Base-by-base conservation (phyloP, 192 early-diverging fungal genomes). In the Coemansia sp. region DNA sequence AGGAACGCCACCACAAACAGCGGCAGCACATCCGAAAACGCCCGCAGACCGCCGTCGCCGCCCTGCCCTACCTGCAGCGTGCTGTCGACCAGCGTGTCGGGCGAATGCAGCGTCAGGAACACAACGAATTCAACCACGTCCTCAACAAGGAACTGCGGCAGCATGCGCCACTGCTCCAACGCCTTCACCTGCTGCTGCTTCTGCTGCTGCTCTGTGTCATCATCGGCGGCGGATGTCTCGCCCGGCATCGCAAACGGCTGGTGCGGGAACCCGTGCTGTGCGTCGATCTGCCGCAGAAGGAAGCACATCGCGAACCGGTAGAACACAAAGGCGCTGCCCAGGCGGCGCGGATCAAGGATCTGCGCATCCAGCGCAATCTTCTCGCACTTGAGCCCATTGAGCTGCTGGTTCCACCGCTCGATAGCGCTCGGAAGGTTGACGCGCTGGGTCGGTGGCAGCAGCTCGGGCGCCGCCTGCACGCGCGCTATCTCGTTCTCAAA, bases 101-200 rank as follows among this genome's bases (percentile, higher is more conserved):
- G 74, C 42, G 55, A 59, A 44, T 77, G 42, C 59, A 58, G 47
- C 2, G 60, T 53, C 11, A 60, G 47, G 27, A 77, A 82, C 38
- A 83, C 72, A 1, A 74, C 27, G 14, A 72, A 68, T 47, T 80
- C 84, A 34, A 89, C 82, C 45, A 92, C 83, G 66, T 98, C 97
- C 66, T 96, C 94, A 28, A 97, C 67, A 29, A 97, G 88, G 74
- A 89, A 96, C 70, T 98, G 94, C 14, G 97, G 97, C 5, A 97
- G 84, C 68, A 87, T 89, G 0, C 86, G 74, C 83, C 77, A 80
- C 25, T 48, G 23, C n/a, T 79, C 76, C 1, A 66, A 50, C n/a
- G 59, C n/a, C 33, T n/a, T n/a, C n/a, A n/a, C 20, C 52, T 14
- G 31, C 50, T 22, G 37, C 37, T 13, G 37, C 37, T 34, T 55